Evolutionary conservation across 2,329 filamentous ascomycete species (phyloP), one percentile per base, ranked within the genome.

Genomic region (Pseudogymnoascus sp.): DNA sequence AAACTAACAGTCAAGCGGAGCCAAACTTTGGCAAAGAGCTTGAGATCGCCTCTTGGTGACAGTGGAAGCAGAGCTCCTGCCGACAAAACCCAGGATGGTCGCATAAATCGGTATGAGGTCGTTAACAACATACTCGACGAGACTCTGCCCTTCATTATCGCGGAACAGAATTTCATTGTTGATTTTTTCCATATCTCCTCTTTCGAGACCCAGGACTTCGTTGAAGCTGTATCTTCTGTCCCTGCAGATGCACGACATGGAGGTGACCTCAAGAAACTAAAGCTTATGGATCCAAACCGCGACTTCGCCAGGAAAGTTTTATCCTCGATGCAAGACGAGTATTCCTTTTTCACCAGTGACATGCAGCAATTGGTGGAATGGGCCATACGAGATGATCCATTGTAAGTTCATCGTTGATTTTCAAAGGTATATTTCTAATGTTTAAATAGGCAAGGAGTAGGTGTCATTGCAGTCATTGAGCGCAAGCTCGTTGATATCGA

Each of bases 81-180:
- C 64, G 85, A 88, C 59, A 88, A 86, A 71, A 75, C 77, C 7
- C 77, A 84, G 56, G 86, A 88, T 68, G 86, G 85, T 62, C 85
- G 86, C 69, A 83, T 89, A 64, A 82, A 89, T 68, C 86, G 90
- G 0, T 93, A 87, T 69, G 92, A 96, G 75, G 86, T 91, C 2
- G 96, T 97, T 75, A 82, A 85, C 0, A 87, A 87, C 38, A 86
- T 91, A 11, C 77, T 97, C 65, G 89, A 95, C 64, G 91, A 97
- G 70, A 84, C 95, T 67, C 78, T 93, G 50, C 90, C 89, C 5
- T 82, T 96, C 63, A 87, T 97, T 64, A 88, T 91, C 69, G 93
- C 93, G 74, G 95, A 99, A 76, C 93, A 99, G 74, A 97, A 97
- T 73, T 99, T 97, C 72, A 81, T 97, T 59, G 87, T 96, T n/a